phyloP scores from a whole-genome alignment of 2,329 filamentous ascomycete genomes.

The Alternaria triticimaculans region DNA sequence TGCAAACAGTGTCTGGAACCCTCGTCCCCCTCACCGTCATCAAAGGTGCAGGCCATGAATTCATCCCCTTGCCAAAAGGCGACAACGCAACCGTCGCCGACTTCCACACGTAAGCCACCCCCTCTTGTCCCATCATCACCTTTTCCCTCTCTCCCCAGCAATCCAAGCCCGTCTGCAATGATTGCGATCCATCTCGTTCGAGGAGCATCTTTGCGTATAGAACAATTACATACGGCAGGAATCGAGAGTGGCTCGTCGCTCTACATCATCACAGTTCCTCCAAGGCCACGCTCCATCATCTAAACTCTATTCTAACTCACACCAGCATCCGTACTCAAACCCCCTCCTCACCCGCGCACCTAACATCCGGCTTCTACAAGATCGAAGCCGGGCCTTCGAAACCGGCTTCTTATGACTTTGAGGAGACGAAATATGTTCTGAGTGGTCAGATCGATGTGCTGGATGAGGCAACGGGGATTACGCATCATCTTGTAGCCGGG shows the following conservation, averaged over 20 bases:
- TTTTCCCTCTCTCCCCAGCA: too few species aligned
- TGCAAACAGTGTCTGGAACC: slow-evolving; percentile 7
- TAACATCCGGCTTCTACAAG: slow-evolving; percentile 32
- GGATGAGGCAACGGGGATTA: slow-evolving; percentile 25
- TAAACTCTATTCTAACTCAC: too few species aligned
- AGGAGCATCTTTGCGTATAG: too few species aligned
- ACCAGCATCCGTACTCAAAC: slow-evolving; percentile 24
- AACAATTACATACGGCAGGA: too few species aligned
- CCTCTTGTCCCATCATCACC: too few species aligned
- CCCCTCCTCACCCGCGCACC: slow-evolving; percentile 13
- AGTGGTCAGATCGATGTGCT: slow-evolving; percentile 27
- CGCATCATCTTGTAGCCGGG: slow-evolving; percentile 25
- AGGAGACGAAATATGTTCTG: slow-evolving; percentile 28
- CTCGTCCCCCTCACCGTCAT: slow-evolving; percentile 30
- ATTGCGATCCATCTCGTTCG: too few species aligned
- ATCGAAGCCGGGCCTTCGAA: slow-evolving; percentile 23
- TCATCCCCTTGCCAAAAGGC: slow-evolving; percentile 22
- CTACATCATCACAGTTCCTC: too few species aligned
- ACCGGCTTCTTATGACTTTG: slow-evolving; percentile 23
- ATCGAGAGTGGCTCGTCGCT: too few species aligned
- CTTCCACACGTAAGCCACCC: slow-evolving; percentile 21
- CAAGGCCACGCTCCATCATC: too few species aligned
- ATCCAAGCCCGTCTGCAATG: too few species aligned
- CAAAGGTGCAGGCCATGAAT: slow-evolving; percentile 30
- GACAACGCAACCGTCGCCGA: slow-evolving; percentile 29